Evolutionary conservation across 768 basidiomycete genomes (phyloP).

Genomic region (Amanita phalloides): DNA sequence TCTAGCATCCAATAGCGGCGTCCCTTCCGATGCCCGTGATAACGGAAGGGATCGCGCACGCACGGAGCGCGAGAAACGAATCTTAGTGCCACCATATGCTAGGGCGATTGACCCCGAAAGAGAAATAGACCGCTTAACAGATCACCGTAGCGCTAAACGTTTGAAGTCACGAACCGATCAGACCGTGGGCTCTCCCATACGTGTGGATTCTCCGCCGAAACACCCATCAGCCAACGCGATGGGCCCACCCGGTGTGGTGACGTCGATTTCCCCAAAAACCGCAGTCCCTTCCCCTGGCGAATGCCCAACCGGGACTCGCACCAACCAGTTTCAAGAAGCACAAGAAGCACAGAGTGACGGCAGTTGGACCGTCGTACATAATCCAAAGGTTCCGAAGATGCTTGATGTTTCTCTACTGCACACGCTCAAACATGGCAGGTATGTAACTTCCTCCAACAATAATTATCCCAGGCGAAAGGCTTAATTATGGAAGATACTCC

Average conservation of each 20-base stretch:
- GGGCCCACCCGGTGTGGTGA: not conserved
- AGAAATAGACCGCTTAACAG: constrained; percentile 3
- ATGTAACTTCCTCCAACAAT: not conserved
- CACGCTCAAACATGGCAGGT: constrained; percentile 80
- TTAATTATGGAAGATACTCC: not conserved
- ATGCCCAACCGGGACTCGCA: not conserved
- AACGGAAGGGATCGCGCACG: constrained; percentile 1
- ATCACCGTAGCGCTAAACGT: constrained; percentile 2
- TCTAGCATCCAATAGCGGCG: not conserved
- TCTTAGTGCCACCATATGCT: not conserved
- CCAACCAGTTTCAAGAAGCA: not conserved
- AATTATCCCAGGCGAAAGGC: not conserved
- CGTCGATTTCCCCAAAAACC: not conserved
- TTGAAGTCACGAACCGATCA: constrained; percentile 1
- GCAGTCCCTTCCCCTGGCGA: not conserved
- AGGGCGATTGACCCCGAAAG: constrained; percentile 4
- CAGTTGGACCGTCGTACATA: constrained; percentile 86
- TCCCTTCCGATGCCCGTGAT: not conserved
- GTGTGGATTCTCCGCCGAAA: not conserved
- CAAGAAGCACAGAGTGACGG: not conserved
- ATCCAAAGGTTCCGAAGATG: constrained; percentile 58
- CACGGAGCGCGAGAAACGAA: not conserved
- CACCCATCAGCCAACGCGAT: not conserved
- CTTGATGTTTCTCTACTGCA: constrained; percentile 72
- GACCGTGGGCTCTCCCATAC: not conserved